These are phyloP conservation scores for Zizania latifolia DNA, from an alignment of 176 grass and related monocot genomes.

Conservation along the genomic window DNA sequence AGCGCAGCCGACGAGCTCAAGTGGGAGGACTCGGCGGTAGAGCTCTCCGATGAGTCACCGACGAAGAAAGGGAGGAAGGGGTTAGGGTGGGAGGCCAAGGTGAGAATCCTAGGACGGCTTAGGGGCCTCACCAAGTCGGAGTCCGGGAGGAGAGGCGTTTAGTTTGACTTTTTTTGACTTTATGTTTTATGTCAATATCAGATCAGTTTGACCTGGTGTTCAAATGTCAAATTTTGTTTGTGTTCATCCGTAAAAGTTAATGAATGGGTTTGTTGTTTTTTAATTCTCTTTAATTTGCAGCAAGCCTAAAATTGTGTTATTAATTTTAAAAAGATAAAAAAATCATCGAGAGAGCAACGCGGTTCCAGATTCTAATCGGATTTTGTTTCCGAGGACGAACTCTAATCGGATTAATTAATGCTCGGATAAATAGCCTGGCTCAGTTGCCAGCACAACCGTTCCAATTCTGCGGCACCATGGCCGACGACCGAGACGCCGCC, in stretches of 20 bases:
- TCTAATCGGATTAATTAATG: too few species aligned
- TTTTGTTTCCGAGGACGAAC: too few species aligned
- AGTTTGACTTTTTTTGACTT: slow-evolving; percentile 17
- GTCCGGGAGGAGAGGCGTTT: slow-evolving; percentile 67
- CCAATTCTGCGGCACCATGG: not conserved
- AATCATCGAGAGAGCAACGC: too few species aligned
- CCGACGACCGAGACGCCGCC: too few species aligned
- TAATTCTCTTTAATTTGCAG: not conserved
- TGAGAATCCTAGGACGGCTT: slow-evolving; percentile 75
- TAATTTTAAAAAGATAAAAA: too few species aligned
- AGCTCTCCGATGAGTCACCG: slow-evolving; percentile 74
- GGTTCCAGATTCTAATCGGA: too few species aligned
- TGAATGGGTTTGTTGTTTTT: not conserved
- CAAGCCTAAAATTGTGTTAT: not conserved
- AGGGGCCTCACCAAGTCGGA: slow-evolving; percentile 94
- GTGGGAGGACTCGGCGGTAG: slow-evolving; percentile 53
- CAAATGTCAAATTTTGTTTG: not conserved
- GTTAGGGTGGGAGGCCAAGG: slow-evolving; percentile 77
- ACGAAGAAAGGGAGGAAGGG: slow-evolving; percentile 65
- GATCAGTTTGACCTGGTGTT: not conserved
- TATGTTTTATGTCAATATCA: slow-evolving; percentile 7
- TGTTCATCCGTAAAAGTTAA: not conserved
- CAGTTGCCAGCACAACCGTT: not conserved
- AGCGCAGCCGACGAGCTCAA: slow-evolving; percentile 22
- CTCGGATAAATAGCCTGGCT: too few species aligned